Evolutionary conservation across 2,329 filamentous ascomycete genomes (phyloP).

Genomic region (Bipolaris cookei): DNA sequence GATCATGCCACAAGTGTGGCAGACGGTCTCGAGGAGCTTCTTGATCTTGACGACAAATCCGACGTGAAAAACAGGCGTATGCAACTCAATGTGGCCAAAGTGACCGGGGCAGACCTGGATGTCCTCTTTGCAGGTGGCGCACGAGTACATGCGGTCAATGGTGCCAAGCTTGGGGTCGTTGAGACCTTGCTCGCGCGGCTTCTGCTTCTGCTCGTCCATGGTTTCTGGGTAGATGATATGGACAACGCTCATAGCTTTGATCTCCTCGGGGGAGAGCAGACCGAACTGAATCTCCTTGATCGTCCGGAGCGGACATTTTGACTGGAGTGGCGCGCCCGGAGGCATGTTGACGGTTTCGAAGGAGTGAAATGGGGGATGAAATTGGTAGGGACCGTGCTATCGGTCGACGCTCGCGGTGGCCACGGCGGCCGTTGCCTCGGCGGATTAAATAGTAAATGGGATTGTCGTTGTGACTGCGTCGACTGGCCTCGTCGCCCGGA

Average conservation of each 20-base stretch:
- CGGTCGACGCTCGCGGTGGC: constrained; percentile 35
- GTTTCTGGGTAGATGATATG: constrained; percentile 99
- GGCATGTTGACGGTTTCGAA: constrained; percentile 63
- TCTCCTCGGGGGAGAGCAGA: constrained; percentile 95
- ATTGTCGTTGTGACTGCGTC: constrained; percentile 29
- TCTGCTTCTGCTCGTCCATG: constrained; percentile 94
- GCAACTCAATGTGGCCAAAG: constrained; percentile 98
- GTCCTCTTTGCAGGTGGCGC: constrained; percentile 93
- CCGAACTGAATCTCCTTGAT: constrained; percentile 99
- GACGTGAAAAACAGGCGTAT: constrained; percentile 91
- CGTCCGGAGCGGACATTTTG: constrained; percentile 78
- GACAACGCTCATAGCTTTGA: constrained; percentile 97
- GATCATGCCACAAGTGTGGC: constrained; percentile 98
- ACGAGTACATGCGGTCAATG: constrained; percentile 94
- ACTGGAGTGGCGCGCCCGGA: constrained; percentile 83
- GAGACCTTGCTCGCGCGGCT: constrained; percentile 87
- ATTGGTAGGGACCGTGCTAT: constrained; percentile 22
- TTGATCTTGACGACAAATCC: constrained; percentile 99
- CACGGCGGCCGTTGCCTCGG: constrained; percentile 39
- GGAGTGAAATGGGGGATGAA: constrained; percentile 10
- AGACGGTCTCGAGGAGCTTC: constrained; percentile 98
- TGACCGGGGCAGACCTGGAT: constrained; percentile 97
- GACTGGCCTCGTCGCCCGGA: constrained; percentile 17
- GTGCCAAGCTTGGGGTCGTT: constrained; percentile 97
- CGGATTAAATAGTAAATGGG: constrained; percentile 21